Evolutionary conservation across 78 protist species (phyloP), one percentile per base, ranked within the genome.

Genomic region (Cavenderia fasciculata): DNA sequence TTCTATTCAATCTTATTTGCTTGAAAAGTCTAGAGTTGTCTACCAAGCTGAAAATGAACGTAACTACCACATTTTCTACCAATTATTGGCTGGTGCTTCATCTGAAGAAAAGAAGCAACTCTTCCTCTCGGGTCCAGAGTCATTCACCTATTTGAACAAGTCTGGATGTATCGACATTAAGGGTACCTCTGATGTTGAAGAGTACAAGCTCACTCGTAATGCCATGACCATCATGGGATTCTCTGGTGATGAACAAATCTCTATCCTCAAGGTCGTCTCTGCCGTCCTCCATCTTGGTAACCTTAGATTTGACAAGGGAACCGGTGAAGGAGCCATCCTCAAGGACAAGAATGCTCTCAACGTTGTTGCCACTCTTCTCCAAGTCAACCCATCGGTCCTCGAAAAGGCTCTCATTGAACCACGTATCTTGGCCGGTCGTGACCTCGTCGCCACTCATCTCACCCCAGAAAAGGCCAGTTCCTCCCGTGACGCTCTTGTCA

Each of bases 51-150:
- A 69, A n/a, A 87, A 92, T 31, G 99, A 98, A 90, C 92, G 99
- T 52, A 88, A 68, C 49, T 98, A 95, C 93, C 99, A 98, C 96
- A 95, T 96, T 59, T 98, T 98, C 92, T 98, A 97, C 95, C 99
- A 98, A 92, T 77, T 98, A 27, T 25, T 93, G 36, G 65, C 72
- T 47, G 97, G 97, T 27, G 94, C 96, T 43, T 27, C 91, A 34
- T 43, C 86, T 21, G 92, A 94, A 38, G 78, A 87, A 61, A 87
- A 74, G 74, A 78, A 75, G 76, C 71, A 66, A 21, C 49, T 94
- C 14, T 43, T 49, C 79, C 57, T 86, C 49, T 52, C 82, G 43
- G 90, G 76, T 62, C 84, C 90, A 79, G 86, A 84, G 57, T 77
- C 72, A 46, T 93, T 59, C 93, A 41, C 61, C 25, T 87, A 77